Conservation (phyloP, 176 grass and related monocot genomes). For the Eragrostis nindensis region DNA sequence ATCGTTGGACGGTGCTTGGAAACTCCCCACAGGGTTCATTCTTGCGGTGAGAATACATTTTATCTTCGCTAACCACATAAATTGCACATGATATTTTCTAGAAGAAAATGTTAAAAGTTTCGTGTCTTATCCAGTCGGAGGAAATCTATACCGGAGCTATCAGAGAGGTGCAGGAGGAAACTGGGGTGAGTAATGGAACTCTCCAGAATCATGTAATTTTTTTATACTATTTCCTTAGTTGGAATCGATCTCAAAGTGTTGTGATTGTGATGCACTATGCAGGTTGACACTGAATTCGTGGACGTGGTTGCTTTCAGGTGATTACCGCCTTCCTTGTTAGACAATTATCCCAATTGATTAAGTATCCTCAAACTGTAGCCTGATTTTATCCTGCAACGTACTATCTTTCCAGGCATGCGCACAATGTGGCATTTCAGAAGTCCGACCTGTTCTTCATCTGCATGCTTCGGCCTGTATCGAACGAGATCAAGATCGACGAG, state of each 20-base stretch:
- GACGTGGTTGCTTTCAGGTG: slow-evolving; percentile 94
- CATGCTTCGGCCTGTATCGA: slow-evolving; percentile 83
- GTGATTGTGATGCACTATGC: slow-evolving; percentile 31
- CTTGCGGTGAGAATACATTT: slow-evolving; percentile 55
- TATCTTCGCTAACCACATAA: no score
- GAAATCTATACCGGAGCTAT: slow-evolving; percentile 85
- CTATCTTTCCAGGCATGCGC: slow-evolving; percentile 65
- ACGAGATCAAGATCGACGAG: slow-evolving; percentile 86
- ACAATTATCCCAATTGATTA: not conserved
- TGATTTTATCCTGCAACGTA: slow-evolving; percentile 2
- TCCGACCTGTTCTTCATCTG: slow-evolving; percentile 99
- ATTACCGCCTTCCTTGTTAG: not conserved
- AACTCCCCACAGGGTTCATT: slow-evolving; percentile 95
- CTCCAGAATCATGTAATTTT: not conserved
- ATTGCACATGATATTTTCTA: no score
- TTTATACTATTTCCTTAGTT: not conserved
- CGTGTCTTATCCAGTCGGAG: slow-evolving; percentile 55
- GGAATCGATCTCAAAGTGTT: slow-evolving; percentile 24
- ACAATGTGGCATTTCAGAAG: slow-evolving; percentile 88
- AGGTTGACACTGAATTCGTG: slow-evolving; percentile 88
- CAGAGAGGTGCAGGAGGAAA: slow-evolving; percentile 96
- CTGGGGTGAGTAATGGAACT: slow-evolving; percentile 63
- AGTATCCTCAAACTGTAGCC: not conserved
- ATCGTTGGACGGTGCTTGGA: slow-evolving; percentile 58
- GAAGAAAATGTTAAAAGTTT: no score